A percentile compares a stretch with the other conserved stretches of the same genome.
Conservation (phyloP, 148 eudicot species). For the Limonium bicolor region DNA sequence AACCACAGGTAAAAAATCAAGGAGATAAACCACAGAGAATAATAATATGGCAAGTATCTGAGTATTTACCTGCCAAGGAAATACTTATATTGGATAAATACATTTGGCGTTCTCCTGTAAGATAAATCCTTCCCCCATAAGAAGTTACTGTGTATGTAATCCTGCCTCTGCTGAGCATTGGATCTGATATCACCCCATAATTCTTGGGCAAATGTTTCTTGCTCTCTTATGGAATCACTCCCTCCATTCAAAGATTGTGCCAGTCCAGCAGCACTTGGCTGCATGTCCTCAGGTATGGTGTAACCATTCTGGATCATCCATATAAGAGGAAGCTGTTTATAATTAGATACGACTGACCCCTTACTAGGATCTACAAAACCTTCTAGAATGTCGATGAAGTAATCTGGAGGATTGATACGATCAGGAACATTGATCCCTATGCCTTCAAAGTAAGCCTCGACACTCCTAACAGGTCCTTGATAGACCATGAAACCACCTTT, state of each 20-base stretch:
- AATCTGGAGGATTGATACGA: slow-evolving; percentile 13
- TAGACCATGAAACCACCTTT: slow-evolving; percentile 12
- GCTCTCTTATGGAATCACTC: not conserved
- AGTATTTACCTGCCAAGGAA: slow-evolving; percentile 6
- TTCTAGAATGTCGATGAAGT: slow-evolving; percentile 12
- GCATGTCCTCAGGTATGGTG: slow-evolving; percentile 7
- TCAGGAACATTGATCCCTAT: slow-evolving; percentile 10
- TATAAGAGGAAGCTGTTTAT: slow-evolving; percentile 4
- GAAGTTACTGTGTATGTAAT: not conserved
- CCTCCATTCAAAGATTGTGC: not conserved
- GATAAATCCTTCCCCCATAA: slow-evolving; percentile 5
- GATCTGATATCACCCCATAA: slow-evolving; percentile 3
- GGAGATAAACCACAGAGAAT: not conserved
- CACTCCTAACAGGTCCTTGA: slow-evolving; percentile 8
- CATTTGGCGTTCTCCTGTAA: slow-evolving; percentile 6
- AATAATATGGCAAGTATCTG: not conserved
- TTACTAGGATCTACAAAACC: slow-evolving; percentile 2
- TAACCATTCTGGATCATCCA: slow-evolving; percentile 15
- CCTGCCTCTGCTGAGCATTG: not conserved
- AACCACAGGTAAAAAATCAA: too few relatives aligned
- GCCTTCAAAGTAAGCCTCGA: slow-evolving; percentile 6
- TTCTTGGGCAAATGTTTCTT: slow-evolving; percentile 3
- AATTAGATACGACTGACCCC: not conserved
- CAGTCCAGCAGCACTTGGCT: not conserved
- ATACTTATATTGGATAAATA: slow-evolving; percentile 1